A percentile compares a stretch with the other conserved stretches of the same genome.
phyloP scores from a whole-genome alignment of 805 yeast species.

The Blastobotrys peoriensis region DNA sequence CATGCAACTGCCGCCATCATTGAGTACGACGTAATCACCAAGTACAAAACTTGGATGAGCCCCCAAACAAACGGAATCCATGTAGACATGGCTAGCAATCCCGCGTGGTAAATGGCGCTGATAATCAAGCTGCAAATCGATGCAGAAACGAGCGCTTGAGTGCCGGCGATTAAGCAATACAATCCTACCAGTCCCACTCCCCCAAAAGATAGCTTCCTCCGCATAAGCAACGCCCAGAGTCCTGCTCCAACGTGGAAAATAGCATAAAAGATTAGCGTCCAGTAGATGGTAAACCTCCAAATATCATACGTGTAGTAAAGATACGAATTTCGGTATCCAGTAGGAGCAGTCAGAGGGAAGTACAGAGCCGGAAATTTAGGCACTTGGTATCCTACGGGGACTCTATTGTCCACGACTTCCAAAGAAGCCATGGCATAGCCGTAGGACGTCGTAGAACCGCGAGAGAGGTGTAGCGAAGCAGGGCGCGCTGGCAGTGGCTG shows the following conservation, averaged over 20 bases:
- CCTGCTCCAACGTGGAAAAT: conserved; percentile 65
- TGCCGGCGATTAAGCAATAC: conserved; percentile 50
- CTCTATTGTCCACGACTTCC: conserved; percentile 23
- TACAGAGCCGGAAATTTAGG: conserved; percentile 78
- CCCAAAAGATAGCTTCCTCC: conserved; percentile 37
- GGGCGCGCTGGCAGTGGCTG: too few relatives aligned
- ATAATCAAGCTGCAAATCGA: conserved; percentile 69
- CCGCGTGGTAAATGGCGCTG: conserved; percentile 71
- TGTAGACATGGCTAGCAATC: conserved; percentile 81
- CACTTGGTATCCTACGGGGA: conserved; percentile 74
- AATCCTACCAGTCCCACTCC: conserved; percentile 33
- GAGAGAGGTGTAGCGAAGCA: too few relatives aligned
- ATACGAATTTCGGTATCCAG: conserved; percentile 42
- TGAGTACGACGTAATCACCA: conserved; percentile 62
- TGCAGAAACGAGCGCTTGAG: conserved; percentile 67
- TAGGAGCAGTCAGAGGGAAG: conserved; percentile 51
- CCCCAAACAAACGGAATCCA: conserved; percentile 93
- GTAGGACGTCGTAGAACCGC: too few relatives aligned
- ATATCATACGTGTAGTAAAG: conserved; percentile 67
- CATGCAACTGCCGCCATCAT: conserved; percentile 38
- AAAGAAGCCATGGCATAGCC: conserved; percentile 9
- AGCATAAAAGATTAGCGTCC: conserved; percentile 69
- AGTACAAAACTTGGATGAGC: conserved; percentile 57
- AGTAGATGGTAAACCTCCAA: conserved; percentile 74
- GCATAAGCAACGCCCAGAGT: conserved; percentile 47